A percentile compares a stretch with the other conserved stretches of the same genome.
Evolutionary conservation across 441 rosid genomes (phyloP).

Genomic region (Euphorbia corollata): DNA sequence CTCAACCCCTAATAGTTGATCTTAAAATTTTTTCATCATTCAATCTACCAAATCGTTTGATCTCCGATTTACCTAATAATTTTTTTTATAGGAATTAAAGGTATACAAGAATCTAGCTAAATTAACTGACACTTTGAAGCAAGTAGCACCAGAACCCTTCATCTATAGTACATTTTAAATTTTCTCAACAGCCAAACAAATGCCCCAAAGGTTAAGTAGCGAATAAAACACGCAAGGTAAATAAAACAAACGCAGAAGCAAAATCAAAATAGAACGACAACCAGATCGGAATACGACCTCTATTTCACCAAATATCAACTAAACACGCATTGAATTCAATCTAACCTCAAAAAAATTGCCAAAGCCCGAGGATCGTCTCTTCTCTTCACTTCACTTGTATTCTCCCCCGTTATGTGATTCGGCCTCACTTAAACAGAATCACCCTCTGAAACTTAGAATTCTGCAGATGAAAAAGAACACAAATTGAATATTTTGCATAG

Average conservation of each 20-base stretch:
- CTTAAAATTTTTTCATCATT: neutral
- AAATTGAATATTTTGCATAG: slow-evolving; percentile 10
- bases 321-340: neutral
- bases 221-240: neutral
- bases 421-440: slow-evolving; percentile 7
- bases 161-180: neutral
- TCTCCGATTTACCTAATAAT: neutral
- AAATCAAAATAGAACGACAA: neutral
- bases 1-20: neutral
- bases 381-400: neutral
- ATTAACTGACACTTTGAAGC: neutral
- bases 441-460: neutral
- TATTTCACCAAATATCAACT: neutral
- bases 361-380: slow-evolving; percentile 10
- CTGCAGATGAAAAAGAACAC: neutral
- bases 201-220: neutral
- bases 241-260: neutral
- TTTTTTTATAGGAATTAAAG: neutral
- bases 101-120: neutral
- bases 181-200: slow-evolving; percentile 7
- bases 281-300: slow-evolving; percentile 1
- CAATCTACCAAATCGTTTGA: neutral
- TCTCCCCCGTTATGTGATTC: neutral
- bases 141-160: neutral
- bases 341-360: slow-evolving; percentile 9